A percentile compares a stretch with the other conserved stretches of the same genome.
phyloP scores from a whole-genome alignment of 2,329 filamentous ascomycete genomes.

The Delphinella strobiligena region DNA sequence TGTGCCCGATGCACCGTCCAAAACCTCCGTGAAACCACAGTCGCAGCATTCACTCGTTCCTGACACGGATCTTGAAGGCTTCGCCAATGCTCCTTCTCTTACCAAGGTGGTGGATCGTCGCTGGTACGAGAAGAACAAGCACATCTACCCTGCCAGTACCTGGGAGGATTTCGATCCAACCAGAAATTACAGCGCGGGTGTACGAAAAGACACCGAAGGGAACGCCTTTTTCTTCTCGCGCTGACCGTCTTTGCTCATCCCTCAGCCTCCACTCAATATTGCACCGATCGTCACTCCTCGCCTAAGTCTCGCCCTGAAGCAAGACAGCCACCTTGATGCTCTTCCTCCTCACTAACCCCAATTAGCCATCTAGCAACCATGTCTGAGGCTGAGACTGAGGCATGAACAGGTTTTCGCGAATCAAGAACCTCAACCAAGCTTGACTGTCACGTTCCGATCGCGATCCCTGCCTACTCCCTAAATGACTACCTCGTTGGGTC shows the following conservation, averaged over 20 bases:
- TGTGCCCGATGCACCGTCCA: constrained; percentile 4
- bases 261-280: background rate
- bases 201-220: constrained; percentile 72
- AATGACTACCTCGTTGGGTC: no score
- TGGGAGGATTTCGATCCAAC: constrained; percentile 94
- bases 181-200: constrained; percentile 66
- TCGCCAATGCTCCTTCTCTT: constrained; percentile 59
- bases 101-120: constrained; percentile 93
- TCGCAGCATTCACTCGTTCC: constrained; percentile 27
- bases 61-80: constrained; percentile 55
- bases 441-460: no score
- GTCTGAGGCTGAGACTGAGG: no score
- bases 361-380: no score
- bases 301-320: no score
- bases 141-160: constrained; percentile 90
- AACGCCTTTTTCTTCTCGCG: constrained; percentile 67
- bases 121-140: constrained; percentile 97
- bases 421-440: no score
- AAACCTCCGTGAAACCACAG: constrained; percentile 1
- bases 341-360: no score
- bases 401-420: no score
- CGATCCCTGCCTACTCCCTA: no score
- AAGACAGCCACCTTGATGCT: no score
- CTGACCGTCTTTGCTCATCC: no score
- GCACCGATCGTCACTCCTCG: no score